Evolutionary conservation across 257 asterid species (phyloP).

Genomic region (Capsicum pubescens): DNA sequence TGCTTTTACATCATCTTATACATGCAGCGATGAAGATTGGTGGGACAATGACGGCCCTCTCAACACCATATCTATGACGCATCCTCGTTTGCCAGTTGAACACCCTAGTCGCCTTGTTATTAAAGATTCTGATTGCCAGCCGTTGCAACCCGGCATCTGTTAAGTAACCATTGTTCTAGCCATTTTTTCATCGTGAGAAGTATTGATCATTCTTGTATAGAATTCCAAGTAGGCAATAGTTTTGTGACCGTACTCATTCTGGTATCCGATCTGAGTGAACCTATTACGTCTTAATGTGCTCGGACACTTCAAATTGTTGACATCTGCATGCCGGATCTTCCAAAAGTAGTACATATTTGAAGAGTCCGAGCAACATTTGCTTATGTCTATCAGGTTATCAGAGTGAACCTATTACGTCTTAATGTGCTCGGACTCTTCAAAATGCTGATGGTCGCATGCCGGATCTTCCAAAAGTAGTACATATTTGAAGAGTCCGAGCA

Average conservation of each 20-base stretch:
- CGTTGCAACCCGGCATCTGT: conserved; percentile 92
- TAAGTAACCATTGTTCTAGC: conserved; percentile 25
- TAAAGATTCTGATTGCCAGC: conserved; percentile 85
- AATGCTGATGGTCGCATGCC: background rate
- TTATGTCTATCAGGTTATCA: background rate
- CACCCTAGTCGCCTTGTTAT: conserved; percentile 69
- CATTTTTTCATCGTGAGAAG: background rate
- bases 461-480: background rate
- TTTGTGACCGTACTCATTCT: too few relatives aligned
- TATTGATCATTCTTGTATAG: background rate
- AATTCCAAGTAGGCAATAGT: background rate
- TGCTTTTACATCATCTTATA: background rate
- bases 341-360: background rate
- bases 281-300: background rate
- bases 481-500: background rate
- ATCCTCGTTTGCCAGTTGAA: conserved; percentile 89
- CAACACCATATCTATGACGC: conserved; percentile 97
- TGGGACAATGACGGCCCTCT: conserved; percentile 99
- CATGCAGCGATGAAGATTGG: conserved; percentile 91
- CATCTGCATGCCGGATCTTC: background rate
- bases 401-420: conserved; percentile 48
- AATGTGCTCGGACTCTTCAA: background rate
- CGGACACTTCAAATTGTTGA: background rate
- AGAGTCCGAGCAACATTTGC: background rate
- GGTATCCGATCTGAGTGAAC: background rate